These are phyloP conservation scores for Avena sativa DNA, from an alignment of 176 grass and related monocot species.

Conservation along the genomic window DNA sequence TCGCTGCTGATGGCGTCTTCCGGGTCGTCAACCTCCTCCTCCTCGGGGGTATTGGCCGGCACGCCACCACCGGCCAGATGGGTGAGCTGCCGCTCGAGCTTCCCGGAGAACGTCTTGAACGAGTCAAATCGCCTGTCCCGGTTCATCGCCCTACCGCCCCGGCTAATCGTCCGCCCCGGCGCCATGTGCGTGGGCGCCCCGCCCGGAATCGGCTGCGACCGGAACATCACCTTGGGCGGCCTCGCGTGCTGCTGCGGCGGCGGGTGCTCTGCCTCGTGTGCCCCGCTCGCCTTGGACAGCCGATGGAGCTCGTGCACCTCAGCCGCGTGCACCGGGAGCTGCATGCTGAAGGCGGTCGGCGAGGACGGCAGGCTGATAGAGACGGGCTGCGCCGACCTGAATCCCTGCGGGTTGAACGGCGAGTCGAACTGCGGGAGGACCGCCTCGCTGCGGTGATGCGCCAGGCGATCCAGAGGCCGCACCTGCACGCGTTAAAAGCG, in stretches of 20 bases:
- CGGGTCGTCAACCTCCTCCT: background rate
- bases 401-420: constrained; percentile 40
- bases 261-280: background rate
- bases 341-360: constrained; percentile 46
- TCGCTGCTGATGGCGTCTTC: background rate
- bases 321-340: background rate
- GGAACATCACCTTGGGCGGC: constrained; percentile 61
- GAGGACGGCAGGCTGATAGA: constrained; percentile 88
- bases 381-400: constrained; percentile 46
- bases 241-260: background rate
- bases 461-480: constrained; percentile 31
- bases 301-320: background rate
- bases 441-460: constrained; percentile 40
- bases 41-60: constrained; percentile 11
- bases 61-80: constrained; percentile 54
- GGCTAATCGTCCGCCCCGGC: background rate
- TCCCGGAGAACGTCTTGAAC: constrained; percentile 88
- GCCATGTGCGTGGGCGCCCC: background rate
- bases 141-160: constrained; percentile 2
- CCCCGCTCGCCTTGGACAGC: constrained; percentile 26
- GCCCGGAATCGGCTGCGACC: constrained; percentile 69
- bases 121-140: constrained; percentile 69
- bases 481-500: constrained; percentile 11
- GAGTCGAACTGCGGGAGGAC: constrained; percentile 39
- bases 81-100: constrained; percentile 74